Conservation (phyloP, 2,329 filamentous ascomycete species). For the Fusarium beomiforme region DNA sequence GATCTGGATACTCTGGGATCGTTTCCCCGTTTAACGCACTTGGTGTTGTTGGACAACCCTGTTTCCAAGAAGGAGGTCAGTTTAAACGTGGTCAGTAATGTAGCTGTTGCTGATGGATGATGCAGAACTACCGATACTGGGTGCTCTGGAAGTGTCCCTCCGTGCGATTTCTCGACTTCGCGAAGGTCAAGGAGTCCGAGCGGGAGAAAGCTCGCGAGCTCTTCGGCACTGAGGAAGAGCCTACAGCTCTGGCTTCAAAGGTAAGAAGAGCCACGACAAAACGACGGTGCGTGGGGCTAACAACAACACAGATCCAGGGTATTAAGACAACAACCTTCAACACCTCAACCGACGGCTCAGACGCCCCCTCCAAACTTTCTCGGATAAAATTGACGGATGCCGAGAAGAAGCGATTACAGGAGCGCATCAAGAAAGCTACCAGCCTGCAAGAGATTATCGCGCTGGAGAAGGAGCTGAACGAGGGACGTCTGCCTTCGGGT, state of each 20-base stretch:
- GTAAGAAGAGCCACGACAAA: slow-evolving; percentile 47
- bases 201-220: slow-evolving; percentile 79
- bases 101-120: slow-evolving; percentile 3
- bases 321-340: slow-evolving; percentile 83
- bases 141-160: slow-evolving; percentile 86
- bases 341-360: slow-evolving; percentile 55
- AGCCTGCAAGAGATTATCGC: slow-evolving; percentile 89
- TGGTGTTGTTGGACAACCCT: slow-evolving; percentile 87
- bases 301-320: slow-evolving; percentile 73
- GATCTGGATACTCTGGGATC: slow-evolving; percentile 84
- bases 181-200: slow-evolving; percentile 90
- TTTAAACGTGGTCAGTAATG: slow-evolving; percentile 14
- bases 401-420: slow-evolving; percentile 86
- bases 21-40: slow-evolving; percentile 77
- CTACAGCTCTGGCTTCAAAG: slow-evolving; percentile 81
- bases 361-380: slow-evolving; percentile 70
- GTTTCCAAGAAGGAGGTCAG: slow-evolving; percentile 91
- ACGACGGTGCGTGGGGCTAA: slow-evolving; percentile 10
- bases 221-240: slow-evolving; percentile 82
- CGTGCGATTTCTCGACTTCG: slow-evolving; percentile 91
- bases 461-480: slow-evolving; percentile 90
- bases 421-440: slow-evolving; percentile 87
- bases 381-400: slow-evolving; percentile 86
- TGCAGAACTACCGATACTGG: slow-evolving; percentile 90
- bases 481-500: slow-evolving; percentile 83